These are phyloP conservation scores for Verbena officinalis DNA, from an alignment of 257 asterid genomes.

Conservation along the genomic window DNA sequence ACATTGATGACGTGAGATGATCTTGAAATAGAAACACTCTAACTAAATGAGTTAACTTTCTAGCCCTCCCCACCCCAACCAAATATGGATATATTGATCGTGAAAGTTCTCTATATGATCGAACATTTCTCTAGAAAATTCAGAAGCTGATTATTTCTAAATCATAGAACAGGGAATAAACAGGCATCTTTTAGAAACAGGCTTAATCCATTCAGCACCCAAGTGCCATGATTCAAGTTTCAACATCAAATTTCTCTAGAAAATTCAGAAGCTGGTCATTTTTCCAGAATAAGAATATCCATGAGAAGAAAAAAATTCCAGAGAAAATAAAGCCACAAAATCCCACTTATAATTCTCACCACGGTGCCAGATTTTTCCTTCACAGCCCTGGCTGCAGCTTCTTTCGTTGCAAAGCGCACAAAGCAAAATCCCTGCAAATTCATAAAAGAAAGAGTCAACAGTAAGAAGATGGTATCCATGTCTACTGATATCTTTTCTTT, in stretches of 20 bases:
- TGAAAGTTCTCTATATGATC: too few species aligned
- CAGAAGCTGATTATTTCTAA: neutral
- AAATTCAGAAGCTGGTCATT: slow-evolving; percentile 12
- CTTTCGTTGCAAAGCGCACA: slow-evolving; percentile 77
- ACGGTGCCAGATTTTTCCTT: slow-evolving; percentile 66
- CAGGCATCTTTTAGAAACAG: neutral
- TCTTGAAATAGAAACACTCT: slow-evolving; percentile 1
- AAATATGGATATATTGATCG: neutral
- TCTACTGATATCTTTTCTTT: slow-evolving; percentile 8
- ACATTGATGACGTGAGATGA: neutral
- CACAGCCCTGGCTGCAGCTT: slow-evolving; percentile 85
- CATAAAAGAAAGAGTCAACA: slow-evolving; percentile 13
- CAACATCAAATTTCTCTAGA: slow-evolving; percentile 14
- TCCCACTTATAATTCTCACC: slow-evolving; percentile 47
- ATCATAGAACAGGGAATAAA: neutral
- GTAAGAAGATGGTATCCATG: slow-evolving; percentile 24
- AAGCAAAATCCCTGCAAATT: slow-evolving; percentile 82
- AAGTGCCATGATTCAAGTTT: neutral
- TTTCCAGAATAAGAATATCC: slow-evolving; percentile 12
- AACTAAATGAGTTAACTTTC: slow-evolving; percentile 1
- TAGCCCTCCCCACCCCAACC: slow-evolving; percentile 9
- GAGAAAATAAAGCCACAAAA: slow-evolving; percentile 12
- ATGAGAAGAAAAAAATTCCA: slow-evolving; percentile 2
- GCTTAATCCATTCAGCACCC: slow-evolving; percentile 9
- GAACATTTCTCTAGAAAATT: too few species aligned